phyloP scores from a whole-genome alignment of 2,329 filamentous ascomycete species.

The Aspergillus pseudotamarii region DNA sequence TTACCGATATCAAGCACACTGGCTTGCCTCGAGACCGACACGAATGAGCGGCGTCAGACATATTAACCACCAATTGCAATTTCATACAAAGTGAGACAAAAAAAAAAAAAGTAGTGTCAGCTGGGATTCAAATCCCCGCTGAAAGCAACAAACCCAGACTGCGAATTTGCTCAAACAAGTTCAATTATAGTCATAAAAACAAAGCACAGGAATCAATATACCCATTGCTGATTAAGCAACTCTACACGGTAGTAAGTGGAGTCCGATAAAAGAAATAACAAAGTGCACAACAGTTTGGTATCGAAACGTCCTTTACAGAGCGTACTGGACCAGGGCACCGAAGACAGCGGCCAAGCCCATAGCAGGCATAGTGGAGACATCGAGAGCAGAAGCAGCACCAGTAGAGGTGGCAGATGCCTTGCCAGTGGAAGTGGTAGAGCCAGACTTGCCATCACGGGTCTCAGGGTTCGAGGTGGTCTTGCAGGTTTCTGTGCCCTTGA shows the following conservation, averaged over 20 bases:
- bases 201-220: conserved; percentile 33
- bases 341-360: conserved; percentile 49
- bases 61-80: conserved; percentile 6
- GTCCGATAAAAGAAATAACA: conserved; percentile 30
- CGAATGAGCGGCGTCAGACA: not conserved
- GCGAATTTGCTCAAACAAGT: conserved; percentile 36
- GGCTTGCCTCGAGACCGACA: not conserved
- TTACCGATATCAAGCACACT: not conserved
- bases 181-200: conserved; percentile 48
- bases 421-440: conserved; percentile 29
- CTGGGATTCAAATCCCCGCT: not conserved
- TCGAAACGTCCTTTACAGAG: conserved; percentile 47
- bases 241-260: conserved; percentile 37
- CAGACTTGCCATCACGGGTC: conserved; percentile 36
- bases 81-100: conserved; percentile 1
- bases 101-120: not conserved
- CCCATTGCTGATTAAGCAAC: conserved; percentile 40
- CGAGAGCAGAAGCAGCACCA: conserved; percentile 42
- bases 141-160: conserved; percentile 20
- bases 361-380: conserved; percentile 38
- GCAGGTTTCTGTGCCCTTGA: conserved; percentile 54
- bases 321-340: conserved; percentile 49
- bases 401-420: conserved; percentile 34
- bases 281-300: conserved; percentile 31
- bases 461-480: conserved; percentile 41